Percentiles rank a stretch among this genome's conserved stretches.
Evolutionary conservation across 2,329 filamentous ascomycete species (phyloP).

Genomic region (Dothiorella sarmentorum): DNA sequence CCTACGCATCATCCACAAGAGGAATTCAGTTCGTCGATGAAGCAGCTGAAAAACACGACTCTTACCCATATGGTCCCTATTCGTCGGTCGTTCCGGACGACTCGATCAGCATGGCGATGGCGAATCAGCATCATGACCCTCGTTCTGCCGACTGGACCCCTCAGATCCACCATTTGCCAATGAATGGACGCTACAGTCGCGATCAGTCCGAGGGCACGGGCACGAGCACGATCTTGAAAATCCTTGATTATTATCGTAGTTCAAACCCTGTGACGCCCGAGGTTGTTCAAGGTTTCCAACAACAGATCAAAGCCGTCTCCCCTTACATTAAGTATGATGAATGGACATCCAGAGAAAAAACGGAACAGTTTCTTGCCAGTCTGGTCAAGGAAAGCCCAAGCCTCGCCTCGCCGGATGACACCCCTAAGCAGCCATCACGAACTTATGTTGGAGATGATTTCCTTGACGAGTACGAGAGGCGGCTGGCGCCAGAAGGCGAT

Average conservation of each 20-base stretch:
- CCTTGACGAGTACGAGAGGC: slow-evolving; percentile 18
- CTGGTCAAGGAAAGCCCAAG: slow-evolving; percentile 31
- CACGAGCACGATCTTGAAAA: slow-evolving; percentile 42
- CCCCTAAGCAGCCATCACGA: slow-evolving; percentile 22
- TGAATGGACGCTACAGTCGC: slow-evolving; percentile 28
- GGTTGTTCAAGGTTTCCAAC: slow-evolving; percentile 37
- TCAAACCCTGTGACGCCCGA: slow-evolving; percentile 37
- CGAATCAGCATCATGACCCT: slow-evolving; percentile 21
- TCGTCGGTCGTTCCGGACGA: slow-evolving; percentile 37
- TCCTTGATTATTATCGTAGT: slow-evolving; percentile 42
- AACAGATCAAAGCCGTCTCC: slow-evolving; percentile 46
- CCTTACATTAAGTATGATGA: slow-evolving; percentile 43
- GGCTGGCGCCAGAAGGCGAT: slow-evolving; percentile 26
- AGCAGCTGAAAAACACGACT: background rate
- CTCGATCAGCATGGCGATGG: slow-evolving; percentile 35
- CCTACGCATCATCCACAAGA: slow-evolving; percentile 7
- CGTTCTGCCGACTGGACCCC: slow-evolving; percentile 27
- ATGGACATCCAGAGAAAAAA: slow-evolving; percentile 55
- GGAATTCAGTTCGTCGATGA: slow-evolving; percentile 17
- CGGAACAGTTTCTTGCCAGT: slow-evolving; percentile 54
- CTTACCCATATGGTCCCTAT: slow-evolving; percentile 30
- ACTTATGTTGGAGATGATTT: slow-evolving; percentile 25
- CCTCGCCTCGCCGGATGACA: slow-evolving; percentile 11
- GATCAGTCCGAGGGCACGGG: slow-evolving; percentile 38
- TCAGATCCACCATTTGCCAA: slow-evolving; percentile 23